These are phyloP conservation scores for Trichocladium uniseriatum DNA, from an alignment of 495 filamentous ascomycete species.

Conservation along the genomic window DNA sequence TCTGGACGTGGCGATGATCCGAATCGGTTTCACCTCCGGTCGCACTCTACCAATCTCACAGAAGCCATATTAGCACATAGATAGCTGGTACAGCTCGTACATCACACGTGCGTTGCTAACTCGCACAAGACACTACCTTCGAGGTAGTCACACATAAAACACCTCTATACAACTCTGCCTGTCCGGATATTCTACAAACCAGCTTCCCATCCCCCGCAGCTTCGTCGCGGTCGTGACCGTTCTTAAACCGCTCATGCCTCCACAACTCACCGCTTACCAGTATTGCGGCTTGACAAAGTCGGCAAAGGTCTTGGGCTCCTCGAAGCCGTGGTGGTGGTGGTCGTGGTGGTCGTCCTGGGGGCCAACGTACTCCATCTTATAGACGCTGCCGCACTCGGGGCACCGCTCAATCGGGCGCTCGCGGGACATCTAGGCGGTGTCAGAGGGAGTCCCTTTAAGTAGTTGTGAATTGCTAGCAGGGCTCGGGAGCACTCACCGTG, in stretches of 20 bases:
- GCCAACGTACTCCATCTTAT: conserved; percentile 95
- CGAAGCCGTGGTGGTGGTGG: conserved; percentile 50
- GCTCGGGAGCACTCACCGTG: conserved; percentile 51
- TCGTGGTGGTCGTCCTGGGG: conserved; percentile 58
- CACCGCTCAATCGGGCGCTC: conserved; percentile 88
- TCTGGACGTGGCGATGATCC: too few species aligned
- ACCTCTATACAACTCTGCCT: conserved; percentile 17
- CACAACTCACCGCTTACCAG: conserved; percentile 44
- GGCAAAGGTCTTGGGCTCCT: conserved; percentile 85
- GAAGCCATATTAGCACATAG: too few species aligned
- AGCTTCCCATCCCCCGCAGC: neutral
- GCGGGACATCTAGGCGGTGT: conserved; percentile 65
- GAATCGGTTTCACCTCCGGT: too few species aligned
- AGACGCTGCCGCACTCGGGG: conserved; percentile 87
- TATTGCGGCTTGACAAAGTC: conserved; percentile 91
- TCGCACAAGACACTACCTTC: too few species aligned
- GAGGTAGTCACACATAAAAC: conserved; percentile 8
- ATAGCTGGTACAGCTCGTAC: too few species aligned
- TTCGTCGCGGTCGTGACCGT: neutral
- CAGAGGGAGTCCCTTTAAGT: too few species aligned
- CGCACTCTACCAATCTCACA: too few species aligned
- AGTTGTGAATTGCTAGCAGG: too few species aligned
- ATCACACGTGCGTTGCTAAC: too few species aligned
- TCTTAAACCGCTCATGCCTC: neutral
- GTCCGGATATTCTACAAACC: conserved; percentile 14